Evolutionary conservation across 83 land plant species (phyloP), one percentile per base, ranked within the genome.

Genomic region (Thuja plicata): DNA sequence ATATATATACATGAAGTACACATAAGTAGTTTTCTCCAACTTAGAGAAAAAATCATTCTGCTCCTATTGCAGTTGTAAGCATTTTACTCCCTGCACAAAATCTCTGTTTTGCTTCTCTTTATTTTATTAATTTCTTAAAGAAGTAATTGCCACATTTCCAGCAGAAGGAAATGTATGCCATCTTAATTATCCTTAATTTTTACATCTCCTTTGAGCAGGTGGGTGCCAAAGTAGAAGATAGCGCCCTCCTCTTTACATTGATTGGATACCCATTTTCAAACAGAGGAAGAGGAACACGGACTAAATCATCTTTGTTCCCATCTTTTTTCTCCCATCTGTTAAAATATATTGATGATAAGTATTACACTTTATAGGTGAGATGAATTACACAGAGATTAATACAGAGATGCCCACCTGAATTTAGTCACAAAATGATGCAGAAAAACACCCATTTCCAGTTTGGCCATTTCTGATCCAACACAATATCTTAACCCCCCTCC

Each of bases 401-500:
- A 37, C 6, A 79, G 10, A 16, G 2, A 79, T 37, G 46, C 83
- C 5, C 48, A 84, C 86, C 87, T 85, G 54, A 85, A 85, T 5
- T 85, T 50, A 46, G 87, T 85, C 7, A 85, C 87, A 16, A 85
- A 46, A 34, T 85, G 62, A 54, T 85, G 87, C 66, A 85, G 37
- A 32, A 85, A 85, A 6, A 50, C 27, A 12, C 9, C 21, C 62
- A 85, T 85, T 85, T 85, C 40, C 34, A 85, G 35, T 52, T 85
- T 85, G 87, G 87, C 57, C 34, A 54, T 38, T 34, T 85, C 87
- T 3, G 66, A n/a, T 85, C 87, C 87, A 27, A 85, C 57, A 30
- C 87, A 85, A 54, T 85, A 85, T n/a, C 87, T 85, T 11, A 62
- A 3, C 87, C 87, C 87, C 8, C 87, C 87, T 84, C 86, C 86